phyloP scores from a whole-genome alignment of 352 stramenopile species.

The Elongisporangium anandrum region DNA sequence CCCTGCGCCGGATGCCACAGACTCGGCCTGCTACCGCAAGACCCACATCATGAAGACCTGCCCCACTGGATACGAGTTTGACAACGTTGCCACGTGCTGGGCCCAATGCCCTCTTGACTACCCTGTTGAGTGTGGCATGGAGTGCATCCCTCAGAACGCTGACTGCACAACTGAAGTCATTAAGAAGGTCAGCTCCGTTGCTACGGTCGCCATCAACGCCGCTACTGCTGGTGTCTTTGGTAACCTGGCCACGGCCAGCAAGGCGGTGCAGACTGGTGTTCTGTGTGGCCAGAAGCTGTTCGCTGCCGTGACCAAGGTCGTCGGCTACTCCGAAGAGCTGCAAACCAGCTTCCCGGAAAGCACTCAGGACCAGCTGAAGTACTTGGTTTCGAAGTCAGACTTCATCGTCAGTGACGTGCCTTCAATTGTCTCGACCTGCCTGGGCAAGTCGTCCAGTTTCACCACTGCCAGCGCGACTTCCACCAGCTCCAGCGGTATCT shows the following conservation, averaged over 20 bases:
- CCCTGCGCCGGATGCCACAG: not conserved
- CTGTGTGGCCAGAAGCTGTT: conserved; percentile 42
- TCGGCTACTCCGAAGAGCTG: conserved; percentile 26
- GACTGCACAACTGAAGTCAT: conserved; percentile 44
- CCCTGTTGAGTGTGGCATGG: conserved; percentile 32
- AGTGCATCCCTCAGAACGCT: conserved; percentile 60
- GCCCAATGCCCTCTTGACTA: conserved; percentile 29
- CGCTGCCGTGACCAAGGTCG: conserved; percentile 23
- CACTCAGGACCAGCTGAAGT: conserved; percentile 43
- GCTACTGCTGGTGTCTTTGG: conserved; percentile 21
- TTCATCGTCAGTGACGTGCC: conserved; percentile 49
- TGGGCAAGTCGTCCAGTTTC: conserved; percentile 11
- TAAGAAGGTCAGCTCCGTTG: conserved; percentile 21
- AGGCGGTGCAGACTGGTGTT: conserved; percentile 32
- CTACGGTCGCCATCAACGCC: conserved; percentile 17
- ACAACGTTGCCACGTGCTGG: conserved; percentile 30
- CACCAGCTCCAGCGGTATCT: conserved; percentile 23
- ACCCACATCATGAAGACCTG: conserved; percentile 25
- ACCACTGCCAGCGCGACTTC: conserved; percentile 10
- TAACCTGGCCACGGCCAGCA: conserved; percentile 27
- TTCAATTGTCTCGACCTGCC: conserved; percentile 39
- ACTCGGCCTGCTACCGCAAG: conserved; percentile 32
- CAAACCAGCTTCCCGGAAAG: conserved; percentile 28
- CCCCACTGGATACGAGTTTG: conserved; percentile 19
- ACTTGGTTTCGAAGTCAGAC: conserved; percentile 50